Evolutionary conservation across 1,139 yeast genomes (phyloP).

Genomic region (Debaryomycetaceae sp.): DNA sequence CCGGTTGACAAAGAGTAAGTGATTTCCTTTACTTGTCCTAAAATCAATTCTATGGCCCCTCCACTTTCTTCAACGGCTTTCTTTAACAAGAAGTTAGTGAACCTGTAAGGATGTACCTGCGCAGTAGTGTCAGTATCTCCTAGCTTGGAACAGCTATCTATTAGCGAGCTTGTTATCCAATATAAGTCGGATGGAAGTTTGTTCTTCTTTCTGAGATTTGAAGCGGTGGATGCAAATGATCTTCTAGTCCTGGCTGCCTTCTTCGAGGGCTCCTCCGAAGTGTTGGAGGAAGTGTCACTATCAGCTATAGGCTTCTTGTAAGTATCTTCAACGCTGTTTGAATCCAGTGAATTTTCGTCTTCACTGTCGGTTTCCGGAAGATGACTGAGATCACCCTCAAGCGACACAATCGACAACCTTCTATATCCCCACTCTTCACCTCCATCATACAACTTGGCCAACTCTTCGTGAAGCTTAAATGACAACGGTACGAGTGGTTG

Average conservation of each 20-base stretch:
- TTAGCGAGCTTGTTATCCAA: conserved; percentile 72
- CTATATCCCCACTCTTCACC: conserved; percentile 90
- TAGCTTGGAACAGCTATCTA: conserved; percentile 71
- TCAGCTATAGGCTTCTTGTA: conserved; percentile 15
- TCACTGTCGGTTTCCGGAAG: conserved; percentile 21
- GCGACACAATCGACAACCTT: conserved; percentile 77
- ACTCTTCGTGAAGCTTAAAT: conserved; percentile 79
- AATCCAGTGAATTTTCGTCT: conserved; percentile 14
- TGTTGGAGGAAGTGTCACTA: conserved; percentile 18
- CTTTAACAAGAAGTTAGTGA: conserved; percentile 74
- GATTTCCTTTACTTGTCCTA: conserved; percentile 79
- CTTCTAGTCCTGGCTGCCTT: conserved; percentile 30
- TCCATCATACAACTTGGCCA: conserved; percentile 77
- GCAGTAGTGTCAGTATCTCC: conserved; percentile 92
- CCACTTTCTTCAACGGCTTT: conserved; percentile 69
- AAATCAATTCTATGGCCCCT: conserved; percentile 78
- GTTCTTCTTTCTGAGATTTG: conserved; percentile 8
- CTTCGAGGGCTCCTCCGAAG: conserved; percentile 30
- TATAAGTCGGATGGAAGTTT: conserved; percentile 69
- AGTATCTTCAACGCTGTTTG: conserved; percentile 10
- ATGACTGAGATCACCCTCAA: conserved; percentile 73
- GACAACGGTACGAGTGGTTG: conserved; percentile 89
- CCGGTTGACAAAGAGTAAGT: conserved; percentile 60
- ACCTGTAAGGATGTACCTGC: conserved; percentile 93
- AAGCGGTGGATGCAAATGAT: conserved; percentile 11